phyloP scores from a whole-genome alignment of 345 rosid species.

The Lumnitzera littorea region DNA sequence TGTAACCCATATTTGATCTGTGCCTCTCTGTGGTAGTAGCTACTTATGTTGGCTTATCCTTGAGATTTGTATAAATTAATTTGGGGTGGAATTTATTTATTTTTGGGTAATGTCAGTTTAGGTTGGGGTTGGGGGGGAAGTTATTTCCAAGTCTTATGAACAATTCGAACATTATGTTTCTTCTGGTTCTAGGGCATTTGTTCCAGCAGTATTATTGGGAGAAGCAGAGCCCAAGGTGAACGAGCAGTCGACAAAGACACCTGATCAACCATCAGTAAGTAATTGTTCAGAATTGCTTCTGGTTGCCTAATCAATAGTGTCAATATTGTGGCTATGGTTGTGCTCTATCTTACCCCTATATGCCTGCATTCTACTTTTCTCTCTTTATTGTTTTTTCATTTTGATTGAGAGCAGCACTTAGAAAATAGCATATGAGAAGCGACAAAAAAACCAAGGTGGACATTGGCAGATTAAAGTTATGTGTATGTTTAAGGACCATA shows the following conservation, averaged over 20 bases:
- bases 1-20: neutral
- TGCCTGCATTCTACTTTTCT: too few relatives aligned
- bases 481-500: too few relatives aligned
- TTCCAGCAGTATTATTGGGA: slow-evolving; percentile 94
- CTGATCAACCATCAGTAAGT: slow-evolving; percentile 68
- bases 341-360: neutral
- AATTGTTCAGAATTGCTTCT: slow-evolving; percentile 1
- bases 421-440: too few relatives aligned
- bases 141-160: neutral
- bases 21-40: neutral
- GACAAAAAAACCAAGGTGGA: too few relatives aligned
- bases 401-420: too few relatives aligned
- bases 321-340: neutral
- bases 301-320: too few relatives aligned
- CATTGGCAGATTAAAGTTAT: too few relatives aligned
- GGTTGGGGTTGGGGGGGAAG: too few relatives aligned
- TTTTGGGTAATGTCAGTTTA: too few relatives aligned
- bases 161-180: slow-evolving; percentile 3
- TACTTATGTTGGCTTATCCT: too few relatives aligned
- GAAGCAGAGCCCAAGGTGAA: slow-evolving; percentile 75
- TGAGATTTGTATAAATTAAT: neutral
- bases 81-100: neutral
- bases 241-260: slow-evolving; percentile 66
- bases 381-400: too few relatives aligned
- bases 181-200: slow-evolving; percentile 75